Evolutionary conservation across 345 rosid species (phyloP).

Genomic region (Xanthoceras sorbifolium): DNA sequence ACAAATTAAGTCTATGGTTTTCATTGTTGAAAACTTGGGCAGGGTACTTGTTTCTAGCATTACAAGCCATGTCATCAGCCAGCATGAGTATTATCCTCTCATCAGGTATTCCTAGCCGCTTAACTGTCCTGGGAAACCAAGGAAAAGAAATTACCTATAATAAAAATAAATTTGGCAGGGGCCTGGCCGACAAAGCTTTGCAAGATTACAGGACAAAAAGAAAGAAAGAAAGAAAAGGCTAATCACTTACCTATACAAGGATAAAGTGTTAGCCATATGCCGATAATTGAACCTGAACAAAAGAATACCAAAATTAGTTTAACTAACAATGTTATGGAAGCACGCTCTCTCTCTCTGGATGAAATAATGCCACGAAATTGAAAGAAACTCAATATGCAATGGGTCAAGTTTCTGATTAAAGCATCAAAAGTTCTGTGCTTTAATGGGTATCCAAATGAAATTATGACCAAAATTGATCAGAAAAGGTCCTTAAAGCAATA

Average conservation of each 20-base stretch:
- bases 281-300: slow-evolving; percentile 93
- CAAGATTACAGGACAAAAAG: background rate
- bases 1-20: slow-evolving; percentile 90
- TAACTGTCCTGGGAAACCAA: slow-evolving; percentile 76
- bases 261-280: slow-evolving; percentile 95
- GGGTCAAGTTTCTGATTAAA: background rate
- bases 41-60: slow-evolving; percentile 88
- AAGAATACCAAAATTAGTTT: slow-evolving; percentile 21
- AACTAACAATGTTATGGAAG: background rate
- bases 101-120: slow-evolving; percentile 93
- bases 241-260: slow-evolving; percentile 74
- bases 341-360: background rate
- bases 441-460: background rate
- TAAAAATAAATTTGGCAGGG: background rate
- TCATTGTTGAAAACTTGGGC: slow-evolving; percentile 99
- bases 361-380: slow-evolving; percentile 7
- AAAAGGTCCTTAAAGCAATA: background rate
- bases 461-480: background rate
- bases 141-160: background rate
- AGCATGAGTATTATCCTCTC: slow-evolving; percentile 95
- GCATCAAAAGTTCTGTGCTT: background rate
- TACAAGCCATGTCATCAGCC: slow-evolving; percentile 99
- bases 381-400: background rate
- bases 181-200: background rate
- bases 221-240: background rate